Percentiles rank a stretch among this genome's conserved stretches.
Evolutionary conservation across 441 rosid species (phyloP).

Genomic region (Dalechampia spathulata): DNA sequence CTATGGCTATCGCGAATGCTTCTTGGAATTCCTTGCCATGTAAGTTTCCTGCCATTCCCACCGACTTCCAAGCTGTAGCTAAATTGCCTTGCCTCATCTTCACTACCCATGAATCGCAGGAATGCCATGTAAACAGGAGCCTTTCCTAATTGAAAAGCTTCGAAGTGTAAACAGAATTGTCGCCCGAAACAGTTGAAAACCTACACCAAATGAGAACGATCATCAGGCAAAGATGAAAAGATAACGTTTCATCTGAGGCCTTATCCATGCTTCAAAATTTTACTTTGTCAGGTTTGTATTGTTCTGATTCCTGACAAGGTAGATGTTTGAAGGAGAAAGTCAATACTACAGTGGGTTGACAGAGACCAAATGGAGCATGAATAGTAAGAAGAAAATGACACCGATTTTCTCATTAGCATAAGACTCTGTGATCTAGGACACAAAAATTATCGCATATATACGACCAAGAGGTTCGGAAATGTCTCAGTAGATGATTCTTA

Average conservation of each 20-base stretch:
- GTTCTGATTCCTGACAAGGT: no score
- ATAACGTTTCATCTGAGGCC: not conserved
- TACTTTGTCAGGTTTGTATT: no score
- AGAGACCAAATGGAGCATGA: no score
- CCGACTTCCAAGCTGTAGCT: slow-evolving; percentile 84
- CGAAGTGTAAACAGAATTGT: slow-evolving; percentile 84
- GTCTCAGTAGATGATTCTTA: no score
- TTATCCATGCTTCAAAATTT: not conserved
- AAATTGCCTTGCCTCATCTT: slow-evolving; percentile 63
- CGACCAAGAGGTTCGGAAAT: no score
- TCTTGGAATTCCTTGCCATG: slow-evolving; percentile 83
- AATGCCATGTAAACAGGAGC: slow-evolving; percentile 86
- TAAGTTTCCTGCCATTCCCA: slow-evolving; percentile 56
- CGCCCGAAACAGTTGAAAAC: slow-evolving; percentile 75
- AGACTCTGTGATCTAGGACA: no score
- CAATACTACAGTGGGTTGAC: no score
- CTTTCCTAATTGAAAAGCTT: slow-evolving; percentile 69
- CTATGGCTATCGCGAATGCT: slow-evolving; percentile 75
- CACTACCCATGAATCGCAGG: slow-evolving; percentile 78
- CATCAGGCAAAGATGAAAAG: not conserved
- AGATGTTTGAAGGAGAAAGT: no score
- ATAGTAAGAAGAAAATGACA: no score
- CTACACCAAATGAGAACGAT: slow-evolving; percentile 25
- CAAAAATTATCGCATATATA: no score
- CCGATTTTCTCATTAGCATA: no score